Evolutionary conservation across 2,329 filamentous ascomycete species (phyloP).

Genomic region (Mariannaea sp.): DNA sequence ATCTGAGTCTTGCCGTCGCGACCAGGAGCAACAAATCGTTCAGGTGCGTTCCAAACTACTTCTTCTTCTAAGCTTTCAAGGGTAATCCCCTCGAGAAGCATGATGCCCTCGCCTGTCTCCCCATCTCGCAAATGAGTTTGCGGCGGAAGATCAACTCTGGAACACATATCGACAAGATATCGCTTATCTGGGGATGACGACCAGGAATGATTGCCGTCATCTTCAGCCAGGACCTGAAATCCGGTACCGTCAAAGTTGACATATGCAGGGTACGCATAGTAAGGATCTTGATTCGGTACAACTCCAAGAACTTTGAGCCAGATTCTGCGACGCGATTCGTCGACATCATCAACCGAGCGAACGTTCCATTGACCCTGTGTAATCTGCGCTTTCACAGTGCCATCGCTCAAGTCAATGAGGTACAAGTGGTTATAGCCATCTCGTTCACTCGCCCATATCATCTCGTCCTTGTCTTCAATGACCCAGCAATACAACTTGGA

Average conservation of each 20-base stretch:
- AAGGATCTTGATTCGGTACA: conserved; percentile 31
- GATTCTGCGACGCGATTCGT: conserved; percentile 24
- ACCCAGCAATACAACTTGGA: conserved; percentile 21
- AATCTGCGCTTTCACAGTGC: conserved; percentile 31
- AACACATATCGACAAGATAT: conserved; percentile 35
- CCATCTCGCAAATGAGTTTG: conserved; percentile 27
- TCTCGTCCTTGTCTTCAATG: conserved; percentile 21
- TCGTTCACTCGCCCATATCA: conserved; percentile 39
- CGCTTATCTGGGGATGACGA: conserved; percentile 27
- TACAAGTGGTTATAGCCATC: conserved; percentile 40
- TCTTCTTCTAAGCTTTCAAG: conserved; percentile 11
- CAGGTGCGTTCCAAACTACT: conserved; percentile 28
- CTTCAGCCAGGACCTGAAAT: conserved; percentile 33
- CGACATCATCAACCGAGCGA: conserved; percentile 28
- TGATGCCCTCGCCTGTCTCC: conserved; percentile 22
- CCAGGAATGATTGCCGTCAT: conserved; percentile 38
- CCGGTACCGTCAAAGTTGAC: conserved; percentile 37
- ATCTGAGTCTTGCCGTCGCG: conserved; percentile 36
- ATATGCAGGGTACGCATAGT: conserved; percentile 33
- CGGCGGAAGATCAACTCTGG: conserved; percentile 34
- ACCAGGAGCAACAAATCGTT: conserved; percentile 34
- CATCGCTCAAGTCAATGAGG: conserved; percentile 24
- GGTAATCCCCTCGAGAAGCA: conserved; percentile 22
- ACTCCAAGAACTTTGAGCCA: conserved; percentile 33
- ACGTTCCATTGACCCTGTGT: conserved; percentile 38